phyloP scores from a whole-genome alignment of 805 yeast species.

The Osmozyma mogii region DNA sequence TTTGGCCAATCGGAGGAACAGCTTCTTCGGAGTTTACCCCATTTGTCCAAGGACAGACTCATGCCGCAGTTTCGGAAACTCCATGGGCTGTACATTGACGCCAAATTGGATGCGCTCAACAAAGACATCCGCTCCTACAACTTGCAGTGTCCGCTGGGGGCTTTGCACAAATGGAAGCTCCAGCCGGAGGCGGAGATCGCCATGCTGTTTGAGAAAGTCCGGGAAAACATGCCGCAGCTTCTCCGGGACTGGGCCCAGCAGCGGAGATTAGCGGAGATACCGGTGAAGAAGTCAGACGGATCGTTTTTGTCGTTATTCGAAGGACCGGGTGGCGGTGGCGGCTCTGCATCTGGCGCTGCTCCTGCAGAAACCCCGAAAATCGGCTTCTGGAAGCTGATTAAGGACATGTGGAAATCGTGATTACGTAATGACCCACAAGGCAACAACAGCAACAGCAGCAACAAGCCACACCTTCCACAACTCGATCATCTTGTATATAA shows the following conservation, averaged over 20 bases:
- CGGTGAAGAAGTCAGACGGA: slow-evolving; percentile 3
- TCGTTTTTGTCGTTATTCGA: slow-evolving; percentile 4
- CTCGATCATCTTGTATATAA: no score
- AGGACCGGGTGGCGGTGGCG: slow-evolving; percentile 7
- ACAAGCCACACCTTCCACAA: no score
- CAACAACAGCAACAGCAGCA: no score
- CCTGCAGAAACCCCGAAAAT: background rate
- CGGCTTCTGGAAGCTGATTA: slow-evolving; percentile 23
- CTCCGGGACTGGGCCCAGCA: slow-evolving; percentile 12
- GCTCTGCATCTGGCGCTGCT: background rate
- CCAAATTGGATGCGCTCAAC: slow-evolving; percentile 10
- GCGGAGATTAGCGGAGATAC: background rate
- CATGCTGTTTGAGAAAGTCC: slow-evolving; percentile 11
- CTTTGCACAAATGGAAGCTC: slow-evolving; percentile 32
- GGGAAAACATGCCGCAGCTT: slow-evolving; percentile 8
- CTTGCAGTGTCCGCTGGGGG: slow-evolving; percentile 30
- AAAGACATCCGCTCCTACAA: slow-evolving; percentile 25
- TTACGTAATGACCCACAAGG: no score
- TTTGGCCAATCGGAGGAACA: no score
- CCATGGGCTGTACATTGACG: background rate
- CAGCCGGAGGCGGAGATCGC: slow-evolving; percentile 19
- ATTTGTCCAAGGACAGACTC: no score
- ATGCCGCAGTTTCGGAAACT: no score
- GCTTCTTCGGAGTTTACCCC: no score
- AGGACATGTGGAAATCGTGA: slow-evolving; percentile 16